A percentile compares a stretch with the other conserved stretches of the same genome.
These are phyloP conservation scores for Earliella scabrosa DNA, from an alignment of 1,284 basidiomycete genomes.

Conservation along the genomic window DNA sequence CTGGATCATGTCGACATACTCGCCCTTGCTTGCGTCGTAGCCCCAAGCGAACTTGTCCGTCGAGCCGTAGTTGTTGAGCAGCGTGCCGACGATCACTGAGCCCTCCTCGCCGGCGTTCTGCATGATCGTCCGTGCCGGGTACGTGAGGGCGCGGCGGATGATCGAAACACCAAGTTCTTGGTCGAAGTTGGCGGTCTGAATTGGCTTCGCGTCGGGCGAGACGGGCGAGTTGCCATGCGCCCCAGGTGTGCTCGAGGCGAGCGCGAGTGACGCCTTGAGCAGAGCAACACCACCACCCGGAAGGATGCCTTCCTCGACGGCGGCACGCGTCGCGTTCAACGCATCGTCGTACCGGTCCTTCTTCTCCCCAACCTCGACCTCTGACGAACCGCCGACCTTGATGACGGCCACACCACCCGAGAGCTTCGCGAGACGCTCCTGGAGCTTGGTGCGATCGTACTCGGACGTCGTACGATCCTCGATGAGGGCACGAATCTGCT, in stretches of 20 bases:
- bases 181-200: conserved; percentile 93
- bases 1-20: conserved; percentile 95
- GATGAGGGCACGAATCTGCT: conserved; percentile 91
- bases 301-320: conserved; percentile 97
- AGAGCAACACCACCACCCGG: conserved; percentile 94
- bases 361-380: conserved; percentile 99
- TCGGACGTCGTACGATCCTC: conserved; percentile 88
- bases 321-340: conserved; percentile 95
- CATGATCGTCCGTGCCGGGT: conserved; percentile 89
- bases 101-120: conserved; percentile 96
- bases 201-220: conserved; percentile 60
- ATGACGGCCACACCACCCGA: conserved; percentile 97
- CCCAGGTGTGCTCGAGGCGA: conserved; percentile 62
- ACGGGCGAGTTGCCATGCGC: conserved; percentile 36
- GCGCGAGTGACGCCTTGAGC: conserved; percentile 86
- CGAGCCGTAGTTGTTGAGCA: conserved; percentile 70
- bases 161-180: conserved; percentile 96
- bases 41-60: conserved; percentile 83
- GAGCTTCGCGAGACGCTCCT: conserved; percentile 97
- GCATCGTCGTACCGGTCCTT: conserved; percentile 99
- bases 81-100: conserved; percentile 89
- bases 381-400: conserved; percentile 93
- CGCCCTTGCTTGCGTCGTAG: conserved; percentile 90
- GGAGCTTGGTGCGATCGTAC: conserved; percentile 94
- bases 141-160: conserved; percentile 86